phyloP scores from a whole-genome alignment of 176 grass and related monocot species.

The Microstegium vimineum region DNA sequence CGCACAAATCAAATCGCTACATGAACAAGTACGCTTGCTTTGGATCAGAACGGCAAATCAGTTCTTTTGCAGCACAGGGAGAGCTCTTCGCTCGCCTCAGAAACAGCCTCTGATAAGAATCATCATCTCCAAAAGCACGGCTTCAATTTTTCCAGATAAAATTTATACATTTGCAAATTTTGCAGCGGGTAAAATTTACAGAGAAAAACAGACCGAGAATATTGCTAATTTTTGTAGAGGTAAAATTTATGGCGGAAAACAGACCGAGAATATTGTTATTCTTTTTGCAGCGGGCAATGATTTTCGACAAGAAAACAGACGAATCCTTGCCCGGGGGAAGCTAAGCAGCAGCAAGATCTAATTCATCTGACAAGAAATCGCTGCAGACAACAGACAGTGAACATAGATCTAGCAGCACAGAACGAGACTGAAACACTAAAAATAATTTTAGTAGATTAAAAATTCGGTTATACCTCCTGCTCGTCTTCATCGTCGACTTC shows the following conservation, averaged over 20 bases:
- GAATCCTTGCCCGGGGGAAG: background rate
- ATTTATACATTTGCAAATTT: background rate
- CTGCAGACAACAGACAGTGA: background rate
- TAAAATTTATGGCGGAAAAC: no score
- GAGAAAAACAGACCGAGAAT: no score
- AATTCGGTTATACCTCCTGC: constrained; percentile 40
- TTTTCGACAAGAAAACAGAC: no score
- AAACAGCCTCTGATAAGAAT: constrained; percentile 37
- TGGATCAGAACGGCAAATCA: constrained; percentile 38
- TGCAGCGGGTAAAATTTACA: no score
- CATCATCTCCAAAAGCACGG: constrained; percentile 25
- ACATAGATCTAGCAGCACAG: background rate
- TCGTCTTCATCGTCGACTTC: constrained; percentile 33
- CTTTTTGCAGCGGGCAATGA: no score
- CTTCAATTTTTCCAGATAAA: background rate
- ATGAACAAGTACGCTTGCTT: no score
- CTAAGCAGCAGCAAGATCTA: background rate
- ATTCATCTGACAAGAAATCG: background rate
- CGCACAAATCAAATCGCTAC: no score
- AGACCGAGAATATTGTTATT: no score
- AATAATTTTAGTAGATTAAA: background rate
- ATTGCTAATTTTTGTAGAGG: no score
- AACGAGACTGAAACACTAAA: background rate
- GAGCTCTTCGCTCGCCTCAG: constrained; percentile 26
- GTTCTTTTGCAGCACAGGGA: constrained; percentile 34